These are phyloP conservation scores for Gymnopilus junonius DNA, from an alignment of 768 basidiomycete species.

Conservation along the genomic window DNA sequence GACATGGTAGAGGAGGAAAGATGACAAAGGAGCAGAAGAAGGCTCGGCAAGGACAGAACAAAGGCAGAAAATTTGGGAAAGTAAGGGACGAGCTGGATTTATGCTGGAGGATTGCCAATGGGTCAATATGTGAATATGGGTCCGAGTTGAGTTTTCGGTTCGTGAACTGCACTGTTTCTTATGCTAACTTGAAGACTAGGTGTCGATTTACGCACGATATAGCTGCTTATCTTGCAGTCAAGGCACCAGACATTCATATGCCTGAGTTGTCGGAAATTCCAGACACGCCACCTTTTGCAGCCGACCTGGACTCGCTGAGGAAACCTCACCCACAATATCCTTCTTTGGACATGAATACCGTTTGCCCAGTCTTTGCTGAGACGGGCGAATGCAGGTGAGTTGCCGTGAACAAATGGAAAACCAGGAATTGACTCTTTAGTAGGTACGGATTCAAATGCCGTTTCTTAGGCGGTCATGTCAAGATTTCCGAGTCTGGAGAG, in stretches of 20 bases:
- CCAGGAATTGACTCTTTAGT: background rate
- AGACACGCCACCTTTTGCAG: conserved; percentile 56
- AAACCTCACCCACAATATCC: conserved; percentile 36
- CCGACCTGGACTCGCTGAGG: conserved; percentile 27
- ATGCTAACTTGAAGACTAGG: conserved; percentile 35
- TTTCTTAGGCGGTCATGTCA: conserved; percentile 80
- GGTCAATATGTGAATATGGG: conserved; percentile 72
- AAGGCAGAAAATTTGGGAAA: conserved; percentile 78
- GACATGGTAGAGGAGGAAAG: conserved; percentile 30
- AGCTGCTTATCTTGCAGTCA: conserved; percentile 71
- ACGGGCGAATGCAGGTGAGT: conserved; percentile 72
- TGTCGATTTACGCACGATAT: conserved; percentile 87
- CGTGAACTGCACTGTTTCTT: background rate
- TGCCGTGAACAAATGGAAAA: background rate
- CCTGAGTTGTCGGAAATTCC: conserved; percentile 49
- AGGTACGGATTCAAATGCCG: conserved; percentile 89
- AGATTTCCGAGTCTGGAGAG: conserved; percentile 44
- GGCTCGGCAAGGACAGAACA: conserved; percentile 80
- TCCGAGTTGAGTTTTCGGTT: conserved; percentile 45
- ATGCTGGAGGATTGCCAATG: conserved; percentile 81
- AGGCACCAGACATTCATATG: conserved; percentile 73
- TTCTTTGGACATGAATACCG: conserved; percentile 49
- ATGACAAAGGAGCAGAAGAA: conserved; percentile 71
- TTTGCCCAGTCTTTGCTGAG: conserved; percentile 71
- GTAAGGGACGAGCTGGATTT: conserved; percentile 80